Conservation (phyloP, 305 asterid genomes). For the Plantago coronopus region DNA sequence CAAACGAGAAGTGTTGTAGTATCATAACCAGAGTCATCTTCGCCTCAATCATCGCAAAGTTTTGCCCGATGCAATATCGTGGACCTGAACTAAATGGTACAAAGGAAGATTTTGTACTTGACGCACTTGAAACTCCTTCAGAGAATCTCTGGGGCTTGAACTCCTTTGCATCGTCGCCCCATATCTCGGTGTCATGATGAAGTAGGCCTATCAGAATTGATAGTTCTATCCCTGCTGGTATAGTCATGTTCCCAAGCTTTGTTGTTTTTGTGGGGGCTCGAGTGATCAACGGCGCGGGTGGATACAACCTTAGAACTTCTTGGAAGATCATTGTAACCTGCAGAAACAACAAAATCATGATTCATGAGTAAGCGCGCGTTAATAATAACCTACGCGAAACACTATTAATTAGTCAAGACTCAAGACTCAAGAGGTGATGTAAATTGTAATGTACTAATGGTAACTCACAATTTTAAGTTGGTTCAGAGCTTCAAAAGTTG, state of each 20-base stretch:
- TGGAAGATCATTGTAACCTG: constrained; percentile 45
- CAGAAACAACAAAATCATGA: too few relatives aligned
- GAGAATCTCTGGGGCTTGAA: constrained; percentile 34
- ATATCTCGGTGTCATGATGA: constrained; percentile 24
- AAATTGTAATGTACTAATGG: too few relatives aligned
- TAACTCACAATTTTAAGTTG: too few relatives aligned
- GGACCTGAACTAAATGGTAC: constrained; percentile 45
- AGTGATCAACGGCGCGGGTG: constrained; percentile 12
- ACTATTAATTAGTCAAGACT: too few relatives aligned
- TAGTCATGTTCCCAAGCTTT: constrained; percentile 24
- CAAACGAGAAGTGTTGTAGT: constrained; percentile 27
- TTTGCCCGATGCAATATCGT: constrained; percentile 38
- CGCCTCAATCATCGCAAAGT: constrained; percentile 39
- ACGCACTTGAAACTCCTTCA: constrained; percentile 29
- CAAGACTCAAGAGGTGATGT: too few relatives aligned
- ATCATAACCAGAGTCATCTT: constrained; percentile 34
- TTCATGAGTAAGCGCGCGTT: too few relatives aligned
- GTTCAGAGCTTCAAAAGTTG: too few relatives aligned
- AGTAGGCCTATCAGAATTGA: constrained; percentile 14
- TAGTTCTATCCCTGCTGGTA: constrained; percentile 24
- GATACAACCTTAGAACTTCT: constrained; percentile 34
- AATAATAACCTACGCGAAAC: too few relatives aligned
- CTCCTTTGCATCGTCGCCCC: constrained; percentile 39
- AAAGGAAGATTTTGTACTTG: constrained; percentile 20
- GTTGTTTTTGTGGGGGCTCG: background rate